phyloP scores from a whole-genome alignment of 495 filamentous ascomycete species.

The Hypoxylon fragiforme region DNA sequence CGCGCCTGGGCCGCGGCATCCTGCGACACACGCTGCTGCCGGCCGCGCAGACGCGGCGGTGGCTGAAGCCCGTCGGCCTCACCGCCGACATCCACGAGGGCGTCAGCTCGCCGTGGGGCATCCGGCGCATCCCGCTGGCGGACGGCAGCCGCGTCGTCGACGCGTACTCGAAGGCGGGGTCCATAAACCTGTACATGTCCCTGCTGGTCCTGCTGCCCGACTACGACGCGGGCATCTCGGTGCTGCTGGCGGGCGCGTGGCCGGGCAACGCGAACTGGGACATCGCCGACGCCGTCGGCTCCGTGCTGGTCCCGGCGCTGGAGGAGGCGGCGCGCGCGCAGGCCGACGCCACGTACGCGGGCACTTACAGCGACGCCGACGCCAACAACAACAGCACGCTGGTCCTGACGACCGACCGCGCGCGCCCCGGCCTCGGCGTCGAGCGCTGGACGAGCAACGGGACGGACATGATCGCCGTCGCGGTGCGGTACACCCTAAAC shows the following conservation, averaged over 20 bases:
- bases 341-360: constrained; percentile 46
- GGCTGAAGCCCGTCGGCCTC: constrained; percentile 59
- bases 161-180: constrained; percentile 58
- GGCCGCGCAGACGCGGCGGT: constrained; percentile 51
- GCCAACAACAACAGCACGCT: constrained; percentile 35
- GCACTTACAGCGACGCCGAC: constrained; percentile 38
- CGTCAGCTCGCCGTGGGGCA: constrained; percentile 63
- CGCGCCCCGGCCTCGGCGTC: constrained; percentile 51
- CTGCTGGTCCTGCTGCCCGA: constrained; percentile 57
- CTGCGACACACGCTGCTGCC: constrained; percentile 53
- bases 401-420: constrained; percentile 40
- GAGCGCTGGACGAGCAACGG: constrained; percentile 55
- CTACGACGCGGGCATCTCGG: constrained; percentile 52
- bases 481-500: constrained; percentile 39
- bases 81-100: constrained; percentile 51
- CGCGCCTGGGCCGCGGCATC: constrained; percentile 57
- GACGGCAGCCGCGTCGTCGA: constrained; percentile 53
- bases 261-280: constrained; percentile 55
- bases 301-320: constrained; percentile 45
- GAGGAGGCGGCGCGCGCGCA: constrained; percentile 50
- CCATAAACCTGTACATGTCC: constrained; percentile 53
- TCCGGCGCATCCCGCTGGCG: constrained; percentile 43
- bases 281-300: constrained; percentile 49
- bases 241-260: constrained; percentile 46
- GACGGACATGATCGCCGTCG: constrained; percentile 48